A percentile compares a stretch with the other conserved stretches of the same genome.
phyloP scores from a whole-genome alignment of 345 rosid species.

The Cardamine chenopodiifolia region DNA sequence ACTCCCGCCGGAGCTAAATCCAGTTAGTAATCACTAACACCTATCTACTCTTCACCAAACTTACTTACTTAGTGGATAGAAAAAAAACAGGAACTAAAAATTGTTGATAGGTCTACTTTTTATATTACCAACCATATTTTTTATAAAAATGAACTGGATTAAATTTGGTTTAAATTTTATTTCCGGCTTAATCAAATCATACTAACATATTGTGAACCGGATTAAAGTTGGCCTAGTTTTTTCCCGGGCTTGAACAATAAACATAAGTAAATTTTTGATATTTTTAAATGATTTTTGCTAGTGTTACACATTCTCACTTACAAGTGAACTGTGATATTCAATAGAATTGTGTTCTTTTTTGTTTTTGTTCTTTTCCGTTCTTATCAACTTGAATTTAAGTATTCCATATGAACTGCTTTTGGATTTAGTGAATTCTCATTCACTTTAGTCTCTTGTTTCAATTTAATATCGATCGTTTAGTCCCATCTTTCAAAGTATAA shows the following conservation, averaged over 20 bases:
- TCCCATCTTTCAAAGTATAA: background rate
- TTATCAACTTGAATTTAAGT: background rate
- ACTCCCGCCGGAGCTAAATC: slow-evolving; percentile 55
- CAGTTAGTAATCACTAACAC: slow-evolving; percentile 27
- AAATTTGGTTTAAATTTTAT: background rate
- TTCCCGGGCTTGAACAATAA: background rate
- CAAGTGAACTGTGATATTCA: background rate
- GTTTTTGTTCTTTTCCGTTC: background rate
- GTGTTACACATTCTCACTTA: background rate
- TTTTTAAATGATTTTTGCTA: background rate
- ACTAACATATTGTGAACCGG: too few relatives aligned
- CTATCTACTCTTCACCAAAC: slow-evolving; percentile 14
- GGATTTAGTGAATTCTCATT: background rate
- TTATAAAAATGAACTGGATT: background rate
- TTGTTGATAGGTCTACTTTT: background rate
- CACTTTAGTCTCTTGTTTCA: background rate
- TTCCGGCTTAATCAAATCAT: too few relatives aligned
- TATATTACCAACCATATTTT: background rate
- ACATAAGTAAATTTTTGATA: background rate
- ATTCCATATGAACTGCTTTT: background rate
- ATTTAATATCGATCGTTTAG: background rate
- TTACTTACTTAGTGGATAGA: background rate
- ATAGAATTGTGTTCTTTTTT: background rate
- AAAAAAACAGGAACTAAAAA: background rate
- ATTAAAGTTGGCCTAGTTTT: too few relatives aligned